Conservation (phyloP, 345 rosid genomes). For the Hypericum androsaemum region DNA sequence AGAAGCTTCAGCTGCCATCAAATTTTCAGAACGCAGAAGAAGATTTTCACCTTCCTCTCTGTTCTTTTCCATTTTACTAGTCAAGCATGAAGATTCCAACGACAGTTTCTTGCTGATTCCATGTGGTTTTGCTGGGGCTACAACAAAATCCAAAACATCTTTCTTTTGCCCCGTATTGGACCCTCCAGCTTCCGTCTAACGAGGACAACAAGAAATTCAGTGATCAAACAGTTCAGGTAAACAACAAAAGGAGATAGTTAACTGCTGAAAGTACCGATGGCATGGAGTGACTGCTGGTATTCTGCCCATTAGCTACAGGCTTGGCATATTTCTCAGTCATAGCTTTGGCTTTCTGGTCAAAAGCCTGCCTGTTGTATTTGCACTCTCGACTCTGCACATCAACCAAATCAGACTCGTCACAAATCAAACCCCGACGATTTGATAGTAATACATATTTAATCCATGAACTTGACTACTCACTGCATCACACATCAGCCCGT, state of each 20-base stretch:
- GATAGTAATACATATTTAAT: background rate
- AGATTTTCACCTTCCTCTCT: slow-evolving; percentile 12
- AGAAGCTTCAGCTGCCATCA: slow-evolving; percentile 13
- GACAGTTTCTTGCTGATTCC: slow-evolving; percentile 30
- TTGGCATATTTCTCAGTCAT: slow-evolving; percentile 64
- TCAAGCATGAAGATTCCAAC: slow-evolving; percentile 25
- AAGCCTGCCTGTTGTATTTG: slow-evolving; percentile 65
- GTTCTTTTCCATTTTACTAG: slow-evolving; percentile 11
- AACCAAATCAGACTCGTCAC: slow-evolving; percentile 11
- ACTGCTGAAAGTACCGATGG: slow-evolving; percentile 17
- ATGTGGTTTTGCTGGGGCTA: slow-evolving; percentile 15
- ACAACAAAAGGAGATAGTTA: background rate
- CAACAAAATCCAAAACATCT: slow-evolving; percentile 17
- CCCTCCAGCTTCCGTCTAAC: slow-evolving; percentile 31
- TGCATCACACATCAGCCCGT: slow-evolving; percentile 72
- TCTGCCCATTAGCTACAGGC: slow-evolving; percentile 27
- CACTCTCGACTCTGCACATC: slow-evolving; percentile 63
- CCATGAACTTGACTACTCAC: slow-evolving; percentile 34
- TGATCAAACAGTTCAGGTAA: background rate
- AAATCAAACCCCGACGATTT: background rate
- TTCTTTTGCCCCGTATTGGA: slow-evolving; percentile 14
- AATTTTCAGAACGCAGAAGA: slow-evolving; percentile 1
- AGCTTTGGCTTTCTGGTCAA: slow-evolving; percentile 55
- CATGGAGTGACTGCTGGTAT: slow-evolving; percentile 15
- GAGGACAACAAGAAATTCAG: background rate